Percentiles rank a stretch among this genome's conserved stretches.
These are phyloP conservation scores for Pterocarpus macrocarpus DNA, from an alignment of 306 rosid genomes.

Conservation along the genomic window DNA sequence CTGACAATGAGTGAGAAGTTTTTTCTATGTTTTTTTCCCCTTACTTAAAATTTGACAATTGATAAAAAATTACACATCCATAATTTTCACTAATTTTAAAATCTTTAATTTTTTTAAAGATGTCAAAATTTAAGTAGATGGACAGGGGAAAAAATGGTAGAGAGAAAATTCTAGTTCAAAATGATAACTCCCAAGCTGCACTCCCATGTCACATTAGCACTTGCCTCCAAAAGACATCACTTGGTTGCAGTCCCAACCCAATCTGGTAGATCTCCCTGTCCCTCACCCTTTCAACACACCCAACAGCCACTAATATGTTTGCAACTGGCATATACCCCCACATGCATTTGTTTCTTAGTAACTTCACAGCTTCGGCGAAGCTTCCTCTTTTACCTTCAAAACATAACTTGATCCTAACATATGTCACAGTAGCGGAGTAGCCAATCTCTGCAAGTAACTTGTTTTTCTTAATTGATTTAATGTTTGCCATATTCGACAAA, in stretches of 20 bases:
- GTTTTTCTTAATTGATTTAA: not conserved
- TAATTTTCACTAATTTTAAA: too few species aligned
- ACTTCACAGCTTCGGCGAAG: constrained; percentile 40
- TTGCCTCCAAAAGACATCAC: constrained; percentile 6
- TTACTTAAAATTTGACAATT: too few species aligned
- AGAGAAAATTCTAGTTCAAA: too few species aligned
- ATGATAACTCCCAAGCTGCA: not conserved
- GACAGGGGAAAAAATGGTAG: too few species aligned
- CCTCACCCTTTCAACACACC: constrained; percentile 1
- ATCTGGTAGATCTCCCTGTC: not conserved
- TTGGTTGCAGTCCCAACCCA: constrained; percentile 7
- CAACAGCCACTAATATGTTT: constrained; percentile 18
- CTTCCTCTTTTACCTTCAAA: constrained; percentile 42
- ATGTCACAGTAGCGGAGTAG: not conserved
- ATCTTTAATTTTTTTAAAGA: too few species aligned
- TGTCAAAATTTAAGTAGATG: too few species aligned
- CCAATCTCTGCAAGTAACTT: not conserved
- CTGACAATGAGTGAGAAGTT: not conserved
- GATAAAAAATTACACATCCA: too few species aligned
- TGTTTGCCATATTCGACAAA: not conserved
- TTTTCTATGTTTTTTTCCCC: too few species aligned
- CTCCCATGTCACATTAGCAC: not conserved
- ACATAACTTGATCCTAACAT: not conserved
- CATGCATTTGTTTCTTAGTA: constrained; percentile 29
- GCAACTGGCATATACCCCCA: not conserved